phyloP scores from a whole-genome alignment of 768 basidiomycete genomes.

The Megacollybia marginata region DNA sequence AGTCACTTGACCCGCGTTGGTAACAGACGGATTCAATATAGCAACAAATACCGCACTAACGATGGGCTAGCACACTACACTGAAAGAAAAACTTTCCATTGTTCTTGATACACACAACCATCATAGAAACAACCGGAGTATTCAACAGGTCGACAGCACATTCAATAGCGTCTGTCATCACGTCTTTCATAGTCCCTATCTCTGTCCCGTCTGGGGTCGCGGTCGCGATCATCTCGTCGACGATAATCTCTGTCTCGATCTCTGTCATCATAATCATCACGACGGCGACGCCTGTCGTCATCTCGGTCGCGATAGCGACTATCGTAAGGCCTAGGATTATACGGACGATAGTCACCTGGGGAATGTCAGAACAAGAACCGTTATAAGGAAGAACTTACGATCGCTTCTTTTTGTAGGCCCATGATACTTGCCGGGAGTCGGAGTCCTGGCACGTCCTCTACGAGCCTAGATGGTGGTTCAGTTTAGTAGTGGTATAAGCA shows the following conservation, averaged over 20 bases:
- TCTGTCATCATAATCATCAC: slow-evolving; percentile 37
- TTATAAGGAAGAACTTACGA: slow-evolving; percentile 29
- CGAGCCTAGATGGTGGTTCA: slow-evolving; percentile 47
- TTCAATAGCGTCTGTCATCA: too few species aligned
- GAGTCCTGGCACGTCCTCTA: slow-evolving; percentile 82
- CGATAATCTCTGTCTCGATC: slow-evolving; percentile 28
- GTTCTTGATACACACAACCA: too few species aligned
- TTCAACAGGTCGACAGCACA: too few species aligned
- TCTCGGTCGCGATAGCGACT: slow-evolving; percentile 69
- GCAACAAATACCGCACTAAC: too few species aligned
- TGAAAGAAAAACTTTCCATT: too few species aligned
- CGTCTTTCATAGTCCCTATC: neutral
- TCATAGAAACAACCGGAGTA: too few species aligned
- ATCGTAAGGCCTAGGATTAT: slow-evolving; percentile 90
- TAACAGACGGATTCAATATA: too few species aligned
- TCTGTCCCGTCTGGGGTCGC: slow-evolving; percentile 1
- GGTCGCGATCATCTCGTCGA: slow-evolving; percentile 24
- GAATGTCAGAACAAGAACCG: neutral
- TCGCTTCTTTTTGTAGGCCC: slow-evolving; percentile 83
- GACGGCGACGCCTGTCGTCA: slow-evolving; percentile 33
- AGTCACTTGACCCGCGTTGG: too few species aligned
- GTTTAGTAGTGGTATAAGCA: neutral
- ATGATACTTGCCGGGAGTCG: slow-evolving; percentile 93
- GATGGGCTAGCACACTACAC: too few species aligned
- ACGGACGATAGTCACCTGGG: slow-evolving; percentile 62